A percentile compares a stretch with the other conserved stretches of the same genome.
Evolutionary conservation across 148 eudicot species (phyloP).

Genomic region (Chenopodium album): DNA sequence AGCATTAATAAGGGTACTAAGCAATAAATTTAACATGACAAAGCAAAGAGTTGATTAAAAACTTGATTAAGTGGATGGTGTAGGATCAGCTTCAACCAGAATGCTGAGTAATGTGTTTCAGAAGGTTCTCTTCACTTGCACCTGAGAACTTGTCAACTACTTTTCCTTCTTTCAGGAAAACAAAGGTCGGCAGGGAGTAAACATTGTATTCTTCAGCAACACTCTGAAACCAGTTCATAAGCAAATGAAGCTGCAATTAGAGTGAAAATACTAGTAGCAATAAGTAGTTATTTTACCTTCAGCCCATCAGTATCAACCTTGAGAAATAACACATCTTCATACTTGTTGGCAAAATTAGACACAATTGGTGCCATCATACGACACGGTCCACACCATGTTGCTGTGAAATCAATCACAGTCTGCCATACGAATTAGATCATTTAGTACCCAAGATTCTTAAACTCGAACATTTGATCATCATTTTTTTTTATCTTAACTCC

Average conservation of each 20-base stretch:
- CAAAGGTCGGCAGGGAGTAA: no score
- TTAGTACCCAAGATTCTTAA: neutral
- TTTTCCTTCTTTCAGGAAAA: no score
- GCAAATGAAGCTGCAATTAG: no score
- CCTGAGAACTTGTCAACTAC: no score
- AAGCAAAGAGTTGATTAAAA: no score
- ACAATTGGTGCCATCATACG: constrained; percentile 57
- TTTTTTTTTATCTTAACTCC: neutral
- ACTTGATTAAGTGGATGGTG: no score
- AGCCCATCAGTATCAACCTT: constrained; percentile 62
- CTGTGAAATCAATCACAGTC: constrained; percentile 69
- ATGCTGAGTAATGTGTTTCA: no score
- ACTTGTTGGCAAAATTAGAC: constrained; percentile 48
- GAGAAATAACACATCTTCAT: constrained; percentile 26
- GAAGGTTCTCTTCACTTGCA: no score
- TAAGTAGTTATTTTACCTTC: constrained; percentile 22
- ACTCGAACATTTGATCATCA: neutral
- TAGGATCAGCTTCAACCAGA: no score
- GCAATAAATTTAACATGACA: neutral
- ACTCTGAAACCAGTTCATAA: no score
- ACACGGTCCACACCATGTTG: constrained; percentile 70
- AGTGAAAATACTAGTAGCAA: no score
- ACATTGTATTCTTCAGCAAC: no score
- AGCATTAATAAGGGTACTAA: neutral
- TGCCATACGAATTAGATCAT: constrained; percentile 15